phyloP scores from a whole-genome alignment of 306 rosid species.

The Castanea crenata region DNA sequence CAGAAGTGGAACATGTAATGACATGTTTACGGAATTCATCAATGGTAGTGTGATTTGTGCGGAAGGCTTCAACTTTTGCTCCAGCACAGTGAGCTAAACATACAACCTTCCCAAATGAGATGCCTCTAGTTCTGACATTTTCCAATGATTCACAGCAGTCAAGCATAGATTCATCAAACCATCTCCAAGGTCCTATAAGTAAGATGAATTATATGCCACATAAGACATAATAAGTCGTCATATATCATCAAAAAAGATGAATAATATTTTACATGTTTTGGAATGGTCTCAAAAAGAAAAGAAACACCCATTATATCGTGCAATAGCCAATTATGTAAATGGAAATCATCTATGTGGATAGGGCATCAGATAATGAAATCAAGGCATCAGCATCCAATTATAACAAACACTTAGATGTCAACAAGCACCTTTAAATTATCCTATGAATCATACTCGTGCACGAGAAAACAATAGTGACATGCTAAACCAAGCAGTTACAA shows the following conservation, averaged over 20 bases:
- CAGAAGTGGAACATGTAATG: slow-evolving; percentile 61
- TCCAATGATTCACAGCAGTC: slow-evolving; percentile 95
- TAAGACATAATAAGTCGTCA: neutral
- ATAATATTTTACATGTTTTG: too few relatives aligned
- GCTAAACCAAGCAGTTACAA: neutral
- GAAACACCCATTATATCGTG: neutral
- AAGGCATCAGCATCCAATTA: neutral
- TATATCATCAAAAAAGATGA: neutral
- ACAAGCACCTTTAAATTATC: neutral
- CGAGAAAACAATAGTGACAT: neutral
- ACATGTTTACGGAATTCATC: slow-evolving; percentile 69
- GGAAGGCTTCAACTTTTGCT: slow-evolving; percentile 91
- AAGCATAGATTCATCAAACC: slow-evolving; percentile 97
- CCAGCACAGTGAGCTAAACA: slow-evolving; percentile 97
- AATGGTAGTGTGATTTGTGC: slow-evolving; percentile 53
- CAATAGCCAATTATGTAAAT: neutral
- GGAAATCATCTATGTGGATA: too few relatives aligned
- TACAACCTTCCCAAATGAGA: slow-evolving; percentile 84
- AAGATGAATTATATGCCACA: slow-evolving; percentile 11
- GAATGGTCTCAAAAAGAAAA: neutral
- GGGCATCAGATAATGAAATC: neutral
- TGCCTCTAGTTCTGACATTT: slow-evolving; percentile 73
- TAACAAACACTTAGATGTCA: too few relatives aligned
- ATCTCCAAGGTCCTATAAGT: slow-evolving; percentile 88
- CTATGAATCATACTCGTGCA: neutral